A percentile compares a stretch with the other conserved stretches of the same genome.
phyloP scores from a whole-genome alignment of 345 rosid species.

The Alliaria petiolata region DNA sequence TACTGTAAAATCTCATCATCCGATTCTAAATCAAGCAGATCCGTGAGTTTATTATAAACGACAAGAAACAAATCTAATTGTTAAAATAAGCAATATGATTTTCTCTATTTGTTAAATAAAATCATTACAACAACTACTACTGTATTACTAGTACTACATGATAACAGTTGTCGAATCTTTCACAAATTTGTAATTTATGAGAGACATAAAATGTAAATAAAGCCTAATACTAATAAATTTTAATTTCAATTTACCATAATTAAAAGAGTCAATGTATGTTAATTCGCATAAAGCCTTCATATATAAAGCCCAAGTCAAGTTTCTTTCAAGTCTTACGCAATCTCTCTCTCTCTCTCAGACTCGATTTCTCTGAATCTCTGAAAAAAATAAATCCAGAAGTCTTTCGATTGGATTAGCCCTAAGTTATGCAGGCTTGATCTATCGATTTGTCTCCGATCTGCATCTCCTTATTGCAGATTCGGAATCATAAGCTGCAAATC shows the following conservation, averaged over 20 bases:
- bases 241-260: too few relatives aligned
- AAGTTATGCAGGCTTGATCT: background rate
- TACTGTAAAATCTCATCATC: too few relatives aligned
- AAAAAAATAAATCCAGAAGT: background rate
- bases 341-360: slow-evolving; percentile 2
- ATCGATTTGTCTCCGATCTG: background rate
- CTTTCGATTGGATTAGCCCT: background rate
- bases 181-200: too few relatives aligned
- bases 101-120: background rate
- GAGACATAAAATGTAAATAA: too few relatives aligned
- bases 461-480: background rate
- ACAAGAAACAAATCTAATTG: background rate
- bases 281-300: background rate
- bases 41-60: background rate
- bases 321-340: slow-evolving; percentile 1
- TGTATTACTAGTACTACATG: too few relatives aligned
- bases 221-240: too few relatives aligned
- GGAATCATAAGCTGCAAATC: background rate
- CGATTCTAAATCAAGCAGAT: too few relatives aligned
- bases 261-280: too few relatives aligned
- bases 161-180: background rate
- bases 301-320: background rate
- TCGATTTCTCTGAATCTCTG: background rate
- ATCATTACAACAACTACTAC: too few relatives aligned
- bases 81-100: background rate